Evolutionary conservation across 2,329 filamentous ascomycete species (phyloP), one percentile per base, ranked within the genome.

Genomic region (Beauveria australis): DNA sequence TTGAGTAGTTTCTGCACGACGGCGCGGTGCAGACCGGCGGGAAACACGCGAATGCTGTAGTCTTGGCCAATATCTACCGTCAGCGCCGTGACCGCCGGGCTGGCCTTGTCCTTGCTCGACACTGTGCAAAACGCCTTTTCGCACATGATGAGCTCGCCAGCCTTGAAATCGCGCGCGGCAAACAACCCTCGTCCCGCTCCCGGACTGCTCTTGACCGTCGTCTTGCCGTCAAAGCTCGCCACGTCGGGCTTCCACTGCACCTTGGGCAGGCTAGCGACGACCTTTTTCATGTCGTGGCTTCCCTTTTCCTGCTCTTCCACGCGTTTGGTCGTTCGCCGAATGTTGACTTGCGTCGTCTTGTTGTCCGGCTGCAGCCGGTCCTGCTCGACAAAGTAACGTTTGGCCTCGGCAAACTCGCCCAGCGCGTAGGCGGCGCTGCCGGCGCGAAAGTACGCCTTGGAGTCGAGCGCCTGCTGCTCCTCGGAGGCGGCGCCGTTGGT

Each of bases 171-270:
- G 1, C 64, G 62, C 0, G 65, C 71, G 1, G 74, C 71, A 47
- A 78, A 77, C 0, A 78, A 62, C 1, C 75, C 75, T 1, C 71
- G 68, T 1, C 75, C 75, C 18, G 67, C 59, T 5, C 66, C 66
- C 0, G 60, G 60, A 22, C 68, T 73, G 0, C 64, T 30, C 26
- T 64, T 66, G 18, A 74, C 59, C n/a, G 66, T 65, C 0, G 69
- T 74, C 18, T 67, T 22, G 1, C 64, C 60, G 2, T 63, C 30
- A 28, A 70, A 73, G 6, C 65, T 69, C 2, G 72, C 73, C 1
- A 63, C 62, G 18, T 75, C 71, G 0, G 67, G 64, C 0, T 71
- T 64, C 1, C 73, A 70, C 9, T 71, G 68, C 0, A 59, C 46
- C n/a, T 62, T 68, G 0, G 68, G 64, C 1, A 75, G 49, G 10